Evolutionary conservation across 202 grass and related monocot genomes (phyloP).

Genomic region (Setaria italica): DNA sequence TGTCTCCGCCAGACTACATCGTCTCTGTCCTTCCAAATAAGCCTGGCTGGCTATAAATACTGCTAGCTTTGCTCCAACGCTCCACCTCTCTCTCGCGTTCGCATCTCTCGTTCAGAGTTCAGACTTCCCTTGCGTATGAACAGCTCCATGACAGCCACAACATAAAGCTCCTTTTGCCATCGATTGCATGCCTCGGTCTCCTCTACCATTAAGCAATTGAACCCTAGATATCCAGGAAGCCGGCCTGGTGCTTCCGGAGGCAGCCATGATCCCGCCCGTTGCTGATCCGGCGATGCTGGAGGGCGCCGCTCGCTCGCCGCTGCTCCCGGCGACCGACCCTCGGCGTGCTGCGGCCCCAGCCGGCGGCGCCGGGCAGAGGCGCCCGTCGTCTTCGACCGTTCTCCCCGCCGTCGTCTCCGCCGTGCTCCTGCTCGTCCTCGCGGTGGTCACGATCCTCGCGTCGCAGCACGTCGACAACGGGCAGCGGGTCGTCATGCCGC

Average conservation of each 20-base stretch:
- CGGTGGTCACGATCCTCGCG: background rate
- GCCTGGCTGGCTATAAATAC: constrained; percentile 43
- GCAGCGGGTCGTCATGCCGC: background rate
- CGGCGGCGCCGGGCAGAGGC: constrained; percentile 14
- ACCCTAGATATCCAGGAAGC: background rate
- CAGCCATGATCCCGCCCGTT: constrained; percentile 29
- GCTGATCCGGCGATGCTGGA: constrained; percentile 40
- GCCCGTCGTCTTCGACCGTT: constrained; percentile 9
- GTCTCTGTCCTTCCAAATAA: constrained; percentile 25
- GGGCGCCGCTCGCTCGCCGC: constrained; percentile 5
- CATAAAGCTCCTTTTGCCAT: background rate
- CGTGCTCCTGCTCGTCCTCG: constrained; percentile 56
- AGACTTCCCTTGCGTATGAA: background rate
- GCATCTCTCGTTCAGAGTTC: background rate
- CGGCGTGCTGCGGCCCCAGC: background rate
- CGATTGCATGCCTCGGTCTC: constrained; percentile 17
- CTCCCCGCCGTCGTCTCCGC: constrained; percentile 47
- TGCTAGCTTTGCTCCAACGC: constrained; percentile 8
- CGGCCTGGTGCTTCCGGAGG: background rate
- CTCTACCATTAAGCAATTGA: constrained; percentile 2
- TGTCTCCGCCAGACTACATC: background rate
- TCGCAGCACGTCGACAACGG: background rate
- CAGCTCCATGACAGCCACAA: background rate
- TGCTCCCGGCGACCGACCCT: constrained; percentile 57
- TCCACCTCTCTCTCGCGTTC: background rate